These are phyloP conservation scores for Aspergillus ustus DNA, from an alignment of 2,329 filamentous ascomycete genomes.

Conservation along the genomic window DNA sequence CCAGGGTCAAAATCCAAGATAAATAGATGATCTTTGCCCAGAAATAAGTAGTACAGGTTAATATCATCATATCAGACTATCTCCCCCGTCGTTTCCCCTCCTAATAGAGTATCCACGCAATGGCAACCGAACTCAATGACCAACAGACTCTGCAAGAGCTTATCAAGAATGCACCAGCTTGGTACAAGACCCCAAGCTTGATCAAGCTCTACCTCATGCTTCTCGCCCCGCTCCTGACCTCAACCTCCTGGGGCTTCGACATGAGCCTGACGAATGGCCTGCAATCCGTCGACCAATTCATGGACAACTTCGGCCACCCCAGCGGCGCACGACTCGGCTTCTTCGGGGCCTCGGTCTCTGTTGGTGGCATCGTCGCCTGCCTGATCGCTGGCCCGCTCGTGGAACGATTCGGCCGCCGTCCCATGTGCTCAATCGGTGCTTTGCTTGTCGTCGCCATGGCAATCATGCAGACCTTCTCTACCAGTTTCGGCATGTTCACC, in stretches of 20 bases:
- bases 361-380: neutral
- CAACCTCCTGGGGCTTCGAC: neutral
- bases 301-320: neutral
- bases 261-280: neutral
- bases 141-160: neutral
- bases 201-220: constrained; percentile 1
- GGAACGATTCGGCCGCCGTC: too few species aligned
- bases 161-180: neutral
- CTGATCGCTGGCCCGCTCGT: neutral
- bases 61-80: too few species aligned
- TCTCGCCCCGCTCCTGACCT: neutral
- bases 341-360: neutral
- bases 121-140: too few species aligned
- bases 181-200: neutral
- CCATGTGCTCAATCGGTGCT: too few species aligned
- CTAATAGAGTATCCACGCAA: too few species aligned
- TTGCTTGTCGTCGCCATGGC: neutral
- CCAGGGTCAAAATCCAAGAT: too few species aligned
- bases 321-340: neutral
- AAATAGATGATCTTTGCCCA: too few species aligned
- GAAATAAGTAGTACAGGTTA: too few species aligned
- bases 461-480: neutral
- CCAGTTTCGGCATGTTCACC: neutral
- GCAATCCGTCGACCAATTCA: neutral
- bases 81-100: too few species aligned